Evolutionary conservation across 805 yeast genomes (phyloP).

Genomic region (Wickerhamomyces hampshirensis): DNA sequence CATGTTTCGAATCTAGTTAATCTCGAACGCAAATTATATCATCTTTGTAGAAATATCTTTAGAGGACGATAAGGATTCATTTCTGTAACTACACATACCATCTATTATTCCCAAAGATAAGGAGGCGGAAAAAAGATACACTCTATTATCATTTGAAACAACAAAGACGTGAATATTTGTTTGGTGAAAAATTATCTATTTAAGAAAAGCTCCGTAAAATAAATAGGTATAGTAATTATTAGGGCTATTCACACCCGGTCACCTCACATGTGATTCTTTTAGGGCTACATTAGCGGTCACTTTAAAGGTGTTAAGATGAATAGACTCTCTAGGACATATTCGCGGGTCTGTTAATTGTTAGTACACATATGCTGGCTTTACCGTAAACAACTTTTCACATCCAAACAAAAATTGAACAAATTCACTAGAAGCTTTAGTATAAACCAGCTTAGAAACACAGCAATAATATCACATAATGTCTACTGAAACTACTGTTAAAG

Average conservation of each 20-base stretch:
- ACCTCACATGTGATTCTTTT: not conserved
- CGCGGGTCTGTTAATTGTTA: not conserved
- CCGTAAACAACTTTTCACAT: slow-evolving; percentile 1
- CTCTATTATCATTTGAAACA: too few species aligned
- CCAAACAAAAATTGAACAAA: not conserved
- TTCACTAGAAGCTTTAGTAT: not conserved
- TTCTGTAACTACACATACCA: too few species aligned
- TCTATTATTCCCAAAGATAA: too few species aligned
- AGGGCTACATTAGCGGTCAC: not conserved
- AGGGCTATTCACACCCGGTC: not conserved
- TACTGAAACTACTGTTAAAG: slow-evolving; percentile 75
- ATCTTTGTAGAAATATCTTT: slow-evolving; percentile 34
- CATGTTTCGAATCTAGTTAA: slow-evolving; percentile 34
- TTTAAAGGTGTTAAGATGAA: not conserved
- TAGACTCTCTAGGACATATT: not conserved
- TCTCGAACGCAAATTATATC: slow-evolving; percentile 55
- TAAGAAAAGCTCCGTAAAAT: too few species aligned
- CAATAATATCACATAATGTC: slow-evolving; percentile 43
- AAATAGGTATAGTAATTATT: too few species aligned
- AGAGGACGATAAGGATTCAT: too few species aligned
- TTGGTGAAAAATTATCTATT: too few species aligned
- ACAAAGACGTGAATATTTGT: too few species aligned
- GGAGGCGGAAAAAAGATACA: too few species aligned
- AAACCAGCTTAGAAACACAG: slow-evolving; percentile 6
- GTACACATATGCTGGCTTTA: not conserved